These are phyloP conservation scores for Candida montana DNA, from an alignment of 805 yeast genomes.

Conservation along the genomic window DNA sequence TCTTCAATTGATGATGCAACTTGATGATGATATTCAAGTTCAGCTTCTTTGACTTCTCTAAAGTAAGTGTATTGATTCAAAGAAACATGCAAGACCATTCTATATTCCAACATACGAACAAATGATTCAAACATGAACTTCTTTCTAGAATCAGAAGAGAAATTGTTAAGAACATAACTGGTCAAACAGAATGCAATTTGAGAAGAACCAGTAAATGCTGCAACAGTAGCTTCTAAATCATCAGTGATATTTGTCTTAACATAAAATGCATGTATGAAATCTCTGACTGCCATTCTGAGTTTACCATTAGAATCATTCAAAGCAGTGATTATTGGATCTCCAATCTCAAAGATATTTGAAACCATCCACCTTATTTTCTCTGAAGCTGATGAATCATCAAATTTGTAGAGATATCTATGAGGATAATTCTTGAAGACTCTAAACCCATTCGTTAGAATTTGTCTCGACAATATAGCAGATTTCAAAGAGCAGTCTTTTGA, in stretches of 20 bases:
- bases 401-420: constrained; percentile 25
- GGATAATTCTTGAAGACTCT: constrained; percentile 30
- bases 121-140: constrained; percentile 35
- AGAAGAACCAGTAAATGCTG: constrained; percentile 34
- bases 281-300: constrained; percentile 31
- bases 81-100: constrained; percentile 26
- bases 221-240: constrained; percentile 26
- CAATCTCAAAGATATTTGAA: constrained; percentile 1
- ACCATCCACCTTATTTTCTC: constrained; percentile 9
- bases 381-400: constrained; percentile 1
- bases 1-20: constrained; percentile 42
- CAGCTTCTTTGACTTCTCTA: constrained; percentile 21
- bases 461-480: constrained; percentile 18
- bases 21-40: constrained; percentile 26
- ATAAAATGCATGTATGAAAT: constrained; percentile 31
- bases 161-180: constrained; percentile 27
- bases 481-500: constrained; percentile 9
- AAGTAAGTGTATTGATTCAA: constrained; percentile 24
- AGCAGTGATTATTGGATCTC: constrained; percentile 35
- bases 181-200: constrained; percentile 34
- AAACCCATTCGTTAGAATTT: constrained; percentile 26
- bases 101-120: constrained; percentile 34
- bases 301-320: constrained; percentile 32
- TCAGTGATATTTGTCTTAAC: constrained; percentile 26
- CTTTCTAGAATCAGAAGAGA: constrained; percentile 25